Percentiles rank a stretch among this genome's conserved stretches.
phyloP scores from a whole-genome alignment of 345 rosid species.

The Linum tenue region DNA sequence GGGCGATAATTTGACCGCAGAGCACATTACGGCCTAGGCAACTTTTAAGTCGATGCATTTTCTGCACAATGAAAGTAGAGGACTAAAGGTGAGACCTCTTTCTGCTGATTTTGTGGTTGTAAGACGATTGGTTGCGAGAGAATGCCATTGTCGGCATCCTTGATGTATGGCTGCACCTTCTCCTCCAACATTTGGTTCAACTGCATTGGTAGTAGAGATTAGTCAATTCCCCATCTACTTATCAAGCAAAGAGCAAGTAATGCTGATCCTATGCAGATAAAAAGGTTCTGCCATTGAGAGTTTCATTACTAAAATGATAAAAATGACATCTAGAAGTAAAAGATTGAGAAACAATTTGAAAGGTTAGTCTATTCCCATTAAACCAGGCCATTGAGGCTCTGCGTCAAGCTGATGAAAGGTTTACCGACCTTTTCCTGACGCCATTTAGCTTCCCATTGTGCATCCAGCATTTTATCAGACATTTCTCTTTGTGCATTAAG shows the following conservation, averaged over 20 bases:
- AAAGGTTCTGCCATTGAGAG: too few species aligned
- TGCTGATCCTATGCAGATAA: too few species aligned
- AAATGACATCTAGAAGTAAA: too few species aligned
- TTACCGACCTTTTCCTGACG: slow-evolving; percentile 71
- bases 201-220: slow-evolving; percentile 17
- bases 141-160: slow-evolving; percentile 35
- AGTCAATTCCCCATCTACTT: too few species aligned
- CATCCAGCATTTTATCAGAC: slow-evolving; percentile 70
- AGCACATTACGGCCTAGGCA: too few species aligned
- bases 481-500: slow-evolving; percentile 91
- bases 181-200: slow-evolving; percentile 74
- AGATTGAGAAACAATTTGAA: too few species aligned
- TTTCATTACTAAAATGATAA: too few species aligned
- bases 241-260: too few species aligned
- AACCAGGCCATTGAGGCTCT: not conserved
- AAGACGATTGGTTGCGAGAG: slow-evolving; percentile 58
- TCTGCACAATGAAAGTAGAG: not conserved
- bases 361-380: too few species aligned
- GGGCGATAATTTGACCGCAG: too few species aligned
- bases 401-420: not conserved
- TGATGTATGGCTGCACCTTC: slow-evolving; percentile 65
- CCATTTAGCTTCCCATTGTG: slow-evolving; percentile 89
- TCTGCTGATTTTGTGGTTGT: slow-evolving; percentile 36
- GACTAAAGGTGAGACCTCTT: slow-evolving; percentile 24
- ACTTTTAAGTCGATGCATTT: not conserved